Base-by-base conservation (phyloP, 495 filamentous ascomycete genomes). In the Staphylotrichum tortipilum region DNA sequence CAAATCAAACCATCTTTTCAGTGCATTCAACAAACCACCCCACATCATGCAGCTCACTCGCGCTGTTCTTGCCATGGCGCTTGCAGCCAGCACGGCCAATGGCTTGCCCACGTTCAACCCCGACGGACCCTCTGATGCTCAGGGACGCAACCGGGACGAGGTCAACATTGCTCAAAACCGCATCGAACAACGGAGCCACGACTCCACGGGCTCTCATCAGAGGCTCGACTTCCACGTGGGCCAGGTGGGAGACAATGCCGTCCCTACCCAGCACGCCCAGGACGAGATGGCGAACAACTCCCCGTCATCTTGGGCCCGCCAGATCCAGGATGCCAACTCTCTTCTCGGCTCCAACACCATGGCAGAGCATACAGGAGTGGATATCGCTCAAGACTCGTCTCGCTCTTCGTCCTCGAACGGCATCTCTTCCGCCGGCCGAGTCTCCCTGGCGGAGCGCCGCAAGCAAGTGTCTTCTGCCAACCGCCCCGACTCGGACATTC, bases 1-100 rank as follows among this genome's bases (percentile, higher is more conserved):
- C 26, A 28, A 28, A 10, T 28, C 26, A 28, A 1, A 1, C n/a
- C n/a, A 28, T 2, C 26, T 28, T 5, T 28, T 28, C 6, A 28
- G 26, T n/a, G n/a, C n/a, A n/a, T n/a, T n/a, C n/a, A n/a, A n/a
- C n/a, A n/a, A n/a, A n/a, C n/a, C n/a, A n/a, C n/a, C n/a, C n/a
- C n/a, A n/a, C n/a, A n/a, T n/a, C 11, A 62, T 62, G 59, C 56
- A 54, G 48, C 50, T 62, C 17, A 53, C 43, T 19, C 53, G 42
- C 23, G 37, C 50, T 26, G 30, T 56, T 7, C 26, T 54, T 35
- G 35, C 39, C 53, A 17, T 59, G 28, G 51, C 59, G 35, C 44
- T 62, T 26, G 56, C 33, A 39, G 53, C 50, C 24, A 49, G 45
- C 14, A 50, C 58, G 3, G 43, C 50, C 38, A 44, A 43, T 24